A percentile compares a stretch with the other conserved stretches of the same genome.
phyloP scores from a whole-genome alignment of 345 rosid species.

The Psidium guajava region DNA sequence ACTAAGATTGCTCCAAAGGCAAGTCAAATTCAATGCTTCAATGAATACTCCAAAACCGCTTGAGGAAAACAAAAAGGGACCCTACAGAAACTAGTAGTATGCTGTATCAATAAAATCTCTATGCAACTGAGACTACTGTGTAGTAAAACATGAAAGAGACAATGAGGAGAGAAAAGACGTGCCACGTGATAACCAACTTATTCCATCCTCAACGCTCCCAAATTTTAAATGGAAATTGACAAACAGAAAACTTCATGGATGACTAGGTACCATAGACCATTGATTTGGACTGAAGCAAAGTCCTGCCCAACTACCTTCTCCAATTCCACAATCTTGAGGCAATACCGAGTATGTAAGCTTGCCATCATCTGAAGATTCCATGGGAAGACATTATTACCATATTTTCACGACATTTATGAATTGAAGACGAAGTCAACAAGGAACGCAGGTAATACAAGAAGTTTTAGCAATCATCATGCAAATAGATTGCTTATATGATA shows the following conservation, averaged over 20 bases:
- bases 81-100: neutral
- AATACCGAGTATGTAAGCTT: conserved; percentile 44
- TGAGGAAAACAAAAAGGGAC: neutral
- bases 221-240: neutral
- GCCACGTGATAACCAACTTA: neutral
- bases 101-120: neutral
- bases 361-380: conserved; percentile 25
- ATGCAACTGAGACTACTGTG: neutral
- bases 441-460: neutral
- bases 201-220: neutral
- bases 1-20: neutral
- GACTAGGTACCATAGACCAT: conserved; percentile 39
- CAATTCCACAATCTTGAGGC: conserved; percentile 58
- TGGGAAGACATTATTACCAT: neutral
- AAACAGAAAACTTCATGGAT: neutral
- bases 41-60: neutral
- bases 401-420: neutral
- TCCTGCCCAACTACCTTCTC: conserved; percentile 77
- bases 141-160: neutral
- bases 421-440: neutral
- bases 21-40: neutral
- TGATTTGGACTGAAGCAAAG: conserved; percentile 61
- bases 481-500: neutral
- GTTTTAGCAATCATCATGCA: neutral
- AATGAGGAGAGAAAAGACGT: neutral